phyloP scores from a whole-genome alignment of 208 protist genomes.

The Jaenimonas drosophilae region DNA sequence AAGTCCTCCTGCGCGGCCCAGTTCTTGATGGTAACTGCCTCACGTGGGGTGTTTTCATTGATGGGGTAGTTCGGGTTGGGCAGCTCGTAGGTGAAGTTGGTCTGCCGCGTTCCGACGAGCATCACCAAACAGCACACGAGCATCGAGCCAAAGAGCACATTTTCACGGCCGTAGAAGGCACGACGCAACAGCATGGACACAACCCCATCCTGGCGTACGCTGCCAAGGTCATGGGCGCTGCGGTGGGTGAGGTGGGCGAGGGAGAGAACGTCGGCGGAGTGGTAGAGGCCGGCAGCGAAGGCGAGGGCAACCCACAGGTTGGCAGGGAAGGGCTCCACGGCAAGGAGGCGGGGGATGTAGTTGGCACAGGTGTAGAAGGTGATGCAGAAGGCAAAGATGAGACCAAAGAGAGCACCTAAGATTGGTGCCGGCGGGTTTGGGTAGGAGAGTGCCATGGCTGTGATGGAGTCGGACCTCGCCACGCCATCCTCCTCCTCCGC shows the following conservation, averaged over 20 bases:
- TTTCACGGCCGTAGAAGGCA: too few species aligned
- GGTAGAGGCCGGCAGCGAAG: constrained; percentile 42
- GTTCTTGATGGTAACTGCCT: constrained; percentile 26
- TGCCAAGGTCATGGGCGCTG: background rate
- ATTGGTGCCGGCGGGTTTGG: constrained; percentile 7
- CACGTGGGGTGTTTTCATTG: constrained; percentile 17
- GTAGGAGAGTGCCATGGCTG: constrained; percentile 31
- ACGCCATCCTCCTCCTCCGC: constrained; percentile 2
- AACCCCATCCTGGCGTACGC: background rate
- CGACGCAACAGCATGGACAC: background rate
- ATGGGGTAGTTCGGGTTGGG: constrained; percentile 34
- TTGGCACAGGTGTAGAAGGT: constrained; percentile 53
- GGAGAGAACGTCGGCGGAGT: constrained; percentile 34
- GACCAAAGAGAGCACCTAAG: constrained; percentile 37
- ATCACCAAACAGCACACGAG: constrained; percentile 23
- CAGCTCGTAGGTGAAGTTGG: constrained; percentile 51
- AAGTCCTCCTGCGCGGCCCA: constrained; percentile 48
- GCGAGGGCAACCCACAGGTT: constrained; percentile 25
- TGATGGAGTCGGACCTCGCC: constrained; percentile 13
- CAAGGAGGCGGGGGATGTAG: constrained; percentile 65
- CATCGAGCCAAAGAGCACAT: constrained; percentile 22
- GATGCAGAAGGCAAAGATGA: constrained; percentile 20
- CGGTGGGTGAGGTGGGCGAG: constrained; percentile 18
- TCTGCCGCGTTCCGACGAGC: constrained; percentile 61
- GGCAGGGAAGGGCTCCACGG: constrained; percentile 53